Base-by-base conservation (phyloP, 495 filamentous ascomycete species). In the Penicillium turbatum region DNA sequence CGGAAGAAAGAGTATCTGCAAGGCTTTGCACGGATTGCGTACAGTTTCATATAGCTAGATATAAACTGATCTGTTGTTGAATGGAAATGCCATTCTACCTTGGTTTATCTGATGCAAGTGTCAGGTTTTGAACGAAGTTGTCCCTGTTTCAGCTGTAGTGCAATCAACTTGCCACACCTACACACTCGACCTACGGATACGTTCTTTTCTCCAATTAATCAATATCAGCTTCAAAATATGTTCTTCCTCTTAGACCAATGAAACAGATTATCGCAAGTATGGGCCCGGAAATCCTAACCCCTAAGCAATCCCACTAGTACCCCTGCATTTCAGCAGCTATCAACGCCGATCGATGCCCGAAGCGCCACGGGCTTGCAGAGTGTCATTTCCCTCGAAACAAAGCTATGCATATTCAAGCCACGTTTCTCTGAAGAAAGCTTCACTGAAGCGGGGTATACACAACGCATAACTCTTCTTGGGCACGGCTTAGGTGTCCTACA, bases 261-360 rank as follows among this genome's bases (percentile, higher is more conserved):
- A 24, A 24, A 24, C 21, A 24, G 2, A 24, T 24, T 24, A 4
- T 24, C 21, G 21, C 21, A 24, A 24, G 21, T 24, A 24, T 24
- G 21, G n/a, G n/a, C n/a, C n/a, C n/a, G n/a, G n/a, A n/a, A n/a
- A n/a, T 24, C 21, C 12, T 24, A 16, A 16, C 13, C 40, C 26
- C 40, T 27, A 24, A 8, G 19, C 10, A 40, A 6, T 24, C 10
- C n/a, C 30, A 6, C 19, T 35, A 24, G 21, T 24, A 26, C 12
- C 19, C 46, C 19, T 48, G 46, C 32, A 27, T 5, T 8, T 37
- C 31, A 37, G 21, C 36, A 30, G 12, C 7, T 46, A 34, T 13
- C 11, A 49, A 41, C 29, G 61, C 48, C 49, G 61, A 64, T 64
- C 61, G 34, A 62, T 64, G 37, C 61, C 55, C 19, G 49, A 64